Percentiles rank a stretch among this genome's conserved stretches.
Conservation (phyloP, 2,329 filamentous ascomycete genomes). For the Paraphoma sp. region DNA sequence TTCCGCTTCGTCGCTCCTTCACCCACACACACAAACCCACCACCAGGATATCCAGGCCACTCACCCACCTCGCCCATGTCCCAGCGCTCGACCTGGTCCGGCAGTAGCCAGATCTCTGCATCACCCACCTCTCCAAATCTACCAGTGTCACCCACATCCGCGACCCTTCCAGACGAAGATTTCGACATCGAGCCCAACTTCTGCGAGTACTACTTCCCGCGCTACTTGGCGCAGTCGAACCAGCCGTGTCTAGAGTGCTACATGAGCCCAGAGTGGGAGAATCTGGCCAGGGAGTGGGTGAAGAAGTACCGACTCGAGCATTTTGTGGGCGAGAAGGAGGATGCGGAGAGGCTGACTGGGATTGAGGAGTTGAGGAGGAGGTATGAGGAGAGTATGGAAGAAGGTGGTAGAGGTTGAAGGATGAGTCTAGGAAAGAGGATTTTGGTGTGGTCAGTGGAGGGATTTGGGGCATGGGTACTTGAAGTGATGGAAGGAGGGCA, state of each 20-base stretch:
- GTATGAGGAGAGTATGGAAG: conserved; percentile 10
- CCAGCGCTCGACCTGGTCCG: background rate
- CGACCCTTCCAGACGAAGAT: background rate
- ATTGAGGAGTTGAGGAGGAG: conserved; percentile 20
- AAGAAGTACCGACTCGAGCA: conserved; percentile 24
- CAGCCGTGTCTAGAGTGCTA: conserved; percentile 38
- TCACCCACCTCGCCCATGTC: background rate
- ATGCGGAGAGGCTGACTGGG: conserved; percentile 27
- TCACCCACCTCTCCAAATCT: background rate
- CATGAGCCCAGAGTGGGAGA: conserved; percentile 20
- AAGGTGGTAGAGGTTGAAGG: background rate
- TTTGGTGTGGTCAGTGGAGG: too few species aligned
- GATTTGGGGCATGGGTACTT: background rate
- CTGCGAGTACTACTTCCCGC: conserved; percentile 30
- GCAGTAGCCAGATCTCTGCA: background rate
- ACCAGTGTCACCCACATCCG: background rate
- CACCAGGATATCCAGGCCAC: background rate
- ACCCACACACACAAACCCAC: background rate
- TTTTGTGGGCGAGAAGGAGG: conserved; percentile 17
- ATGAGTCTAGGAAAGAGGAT: background rate
- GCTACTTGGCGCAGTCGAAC: conserved; percentile 13
- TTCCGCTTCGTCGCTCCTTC: background rate
- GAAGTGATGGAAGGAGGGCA: too few species aligned
- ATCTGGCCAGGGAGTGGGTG: conserved; percentile 18
- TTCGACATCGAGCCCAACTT: conserved; percentile 12